A percentile compares a stretch with the other conserved stretches of the same genome.
These are phyloP conservation scores for Golovinomyces cichoracearum DNA, from an alignment of 2,329 filamentous ascomycete genomes.

Conservation along the genomic window DNA sequence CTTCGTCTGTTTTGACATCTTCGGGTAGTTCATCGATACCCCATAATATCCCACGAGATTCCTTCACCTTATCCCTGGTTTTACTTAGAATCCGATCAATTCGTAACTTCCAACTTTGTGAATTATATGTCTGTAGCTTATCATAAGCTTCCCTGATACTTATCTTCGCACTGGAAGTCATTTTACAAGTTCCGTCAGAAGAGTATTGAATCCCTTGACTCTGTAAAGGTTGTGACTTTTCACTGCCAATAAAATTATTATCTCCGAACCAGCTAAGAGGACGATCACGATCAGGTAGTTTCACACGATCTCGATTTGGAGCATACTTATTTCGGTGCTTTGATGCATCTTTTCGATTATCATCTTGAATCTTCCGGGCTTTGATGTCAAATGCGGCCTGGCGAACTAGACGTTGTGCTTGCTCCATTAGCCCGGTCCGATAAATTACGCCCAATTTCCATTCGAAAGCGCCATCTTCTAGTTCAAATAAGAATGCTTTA, in stretches of 20 bases:
- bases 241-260: conserved; percentile 7
- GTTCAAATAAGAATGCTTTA: conserved; percentile 62
- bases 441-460: conserved; percentile 95
- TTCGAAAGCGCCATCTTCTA: conserved; percentile 91
- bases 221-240: conserved; percentile 10
- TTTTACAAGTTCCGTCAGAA: conserved; percentile 44
- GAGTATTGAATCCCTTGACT: conserved; percentile 42
- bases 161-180: conserved; percentile 47
- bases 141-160: conserved; percentile 51
- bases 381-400: conserved; percentile 80
- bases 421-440: conserved; percentile 63
- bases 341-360: conserved; percentile 26
- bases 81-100: conserved; percentile 52
- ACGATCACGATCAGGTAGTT: conserved; percentile 9
- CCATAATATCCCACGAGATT: conserved; percentile 57
- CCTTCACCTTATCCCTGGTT: conserved; percentile 48
- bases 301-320: conserved; percentile 13
- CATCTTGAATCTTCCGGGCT: conserved; percentile 54
- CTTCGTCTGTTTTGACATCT: conserved; percentile 59
- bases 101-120: conserved; percentile 72
- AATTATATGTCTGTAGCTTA: conserved; percentile 53
- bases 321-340: conserved; percentile 29
- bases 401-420: conserved; percentile 66
- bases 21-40: conserved; percentile 58
- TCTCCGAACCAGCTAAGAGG: conserved; percentile 11